Conservation (phyloP, 176 grass and related monocot genomes). For the Lolium perenne region DNA sequence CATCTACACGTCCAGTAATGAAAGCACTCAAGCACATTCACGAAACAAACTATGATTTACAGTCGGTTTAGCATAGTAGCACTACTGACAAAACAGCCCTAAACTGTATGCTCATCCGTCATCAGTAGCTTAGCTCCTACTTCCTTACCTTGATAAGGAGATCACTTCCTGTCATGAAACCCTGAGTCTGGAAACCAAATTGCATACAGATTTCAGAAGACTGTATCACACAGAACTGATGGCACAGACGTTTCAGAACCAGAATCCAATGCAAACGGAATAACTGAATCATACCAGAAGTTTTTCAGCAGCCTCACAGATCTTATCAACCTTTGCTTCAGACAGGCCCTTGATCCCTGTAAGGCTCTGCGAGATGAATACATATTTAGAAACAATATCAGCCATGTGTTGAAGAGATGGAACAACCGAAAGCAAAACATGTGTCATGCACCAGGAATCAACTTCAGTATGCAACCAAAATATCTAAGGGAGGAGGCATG, state of each 20-base stretch:
- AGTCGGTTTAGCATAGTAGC: slow-evolving; percentile 4
- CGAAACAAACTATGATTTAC: not conserved
- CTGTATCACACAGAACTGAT: slow-evolving; percentile 9
- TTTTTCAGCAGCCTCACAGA: slow-evolving; percentile 85
- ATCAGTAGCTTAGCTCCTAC: slow-evolving; percentile 10
- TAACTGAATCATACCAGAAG: slow-evolving; percentile 59
- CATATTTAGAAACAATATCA: slow-evolving; percentile 1
- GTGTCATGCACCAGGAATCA: slow-evolving; percentile 14
- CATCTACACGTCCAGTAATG: not conserved
- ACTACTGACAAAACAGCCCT: not conserved
- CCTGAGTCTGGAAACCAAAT: slow-evolving; percentile 60
- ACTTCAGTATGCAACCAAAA: slow-evolving; percentile 22
- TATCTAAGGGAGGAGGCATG: not conserved
- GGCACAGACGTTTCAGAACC: not conserved
- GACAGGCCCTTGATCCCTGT: slow-evolving; percentile 94
- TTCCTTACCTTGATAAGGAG: slow-evolving; percentile 73
- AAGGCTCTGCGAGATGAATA: slow-evolving; percentile 54
- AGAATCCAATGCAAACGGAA: slow-evolving; percentile 23
- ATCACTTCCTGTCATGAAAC: slow-evolving; percentile 83
- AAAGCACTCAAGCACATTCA: not conserved
- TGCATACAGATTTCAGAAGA: slow-evolving; percentile 34
- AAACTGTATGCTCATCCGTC: not conserved
- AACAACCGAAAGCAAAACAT: slow-evolving; percentile 4
- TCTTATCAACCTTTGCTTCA: slow-evolving; percentile 94
- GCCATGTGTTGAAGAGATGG: not conserved